These are phyloP conservation scores for Emergomyces orientalis DNA, from an alignment of 2,329 filamentous ascomycete genomes.

Conservation along the genomic window DNA sequence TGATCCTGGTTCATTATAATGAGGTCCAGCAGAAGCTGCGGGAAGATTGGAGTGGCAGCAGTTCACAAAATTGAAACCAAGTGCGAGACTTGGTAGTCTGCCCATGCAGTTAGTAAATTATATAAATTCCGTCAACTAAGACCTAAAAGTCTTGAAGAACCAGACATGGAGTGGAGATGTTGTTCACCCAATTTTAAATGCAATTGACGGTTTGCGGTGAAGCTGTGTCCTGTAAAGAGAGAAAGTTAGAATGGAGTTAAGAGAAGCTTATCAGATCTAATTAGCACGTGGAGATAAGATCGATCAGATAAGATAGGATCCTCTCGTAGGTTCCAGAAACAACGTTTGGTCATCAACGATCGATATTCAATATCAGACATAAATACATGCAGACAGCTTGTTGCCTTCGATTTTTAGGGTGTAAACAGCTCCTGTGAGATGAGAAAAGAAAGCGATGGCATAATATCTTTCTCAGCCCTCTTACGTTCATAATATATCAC, in stretches of 20 bases:
- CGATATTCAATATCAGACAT: neutral
- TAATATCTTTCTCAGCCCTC: neutral
- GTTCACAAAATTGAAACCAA: neutral
- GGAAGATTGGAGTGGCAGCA: neutral
- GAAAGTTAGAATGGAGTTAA: neutral
- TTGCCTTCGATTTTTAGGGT: neutral
- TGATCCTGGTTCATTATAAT: neutral
- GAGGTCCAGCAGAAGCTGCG: neutral
- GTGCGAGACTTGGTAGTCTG: neutral
- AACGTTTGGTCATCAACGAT: neutral
- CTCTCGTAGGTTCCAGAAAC: conserved; percentile 3
- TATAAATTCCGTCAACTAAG: neutral
- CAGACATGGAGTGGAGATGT: neutral
- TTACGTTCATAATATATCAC: neutral
- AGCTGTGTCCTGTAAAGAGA: too few species aligned
- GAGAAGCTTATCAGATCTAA: neutral
- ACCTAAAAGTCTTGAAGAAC: neutral
- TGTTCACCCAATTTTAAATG: neutral
- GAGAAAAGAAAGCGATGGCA: neutral
- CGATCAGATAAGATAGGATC: conserved; percentile 3
- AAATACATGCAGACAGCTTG: neutral
- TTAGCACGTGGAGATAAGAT: conserved; percentile 3
- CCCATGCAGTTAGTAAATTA: neutral
- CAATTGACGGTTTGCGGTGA: too few species aligned
- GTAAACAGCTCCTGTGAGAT: neutral